Base-by-base conservation (phyloP, 345 rosid species). In the Heritiera littoralis region DNA sequence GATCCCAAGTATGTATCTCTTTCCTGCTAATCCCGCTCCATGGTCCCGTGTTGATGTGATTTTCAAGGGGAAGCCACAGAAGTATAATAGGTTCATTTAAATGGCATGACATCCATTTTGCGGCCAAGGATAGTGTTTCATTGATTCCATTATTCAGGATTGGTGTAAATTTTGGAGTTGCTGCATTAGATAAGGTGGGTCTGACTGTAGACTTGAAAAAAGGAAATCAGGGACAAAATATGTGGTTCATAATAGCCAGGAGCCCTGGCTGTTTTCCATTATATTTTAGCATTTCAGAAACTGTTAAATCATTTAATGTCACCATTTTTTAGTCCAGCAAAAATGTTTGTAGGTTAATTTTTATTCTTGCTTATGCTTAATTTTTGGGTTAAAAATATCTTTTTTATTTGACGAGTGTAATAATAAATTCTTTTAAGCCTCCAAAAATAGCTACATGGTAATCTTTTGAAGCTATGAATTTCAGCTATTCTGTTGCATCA, bases 11-110 rank as follows among this genome's bases (percentile, higher is more conserved):
- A 72, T 64, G 41, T 46, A 69, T 78, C 46, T 51, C 54, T 86
- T 61, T 67, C 49, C 63, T 80, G 77, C 52, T 63, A 43, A 3
- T 81, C 86, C 72, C 74, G 64, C 78, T 80, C 71, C 77, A 73
- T 68, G 78, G 72, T 81, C 76, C 78, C 65, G 63, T 48, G 74
- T 76, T 65, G 7, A 67, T 61, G 77, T 78, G 80, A 72, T 80
- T 85, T 78, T 84, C 20, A 54, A 54, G 43, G 28, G 30, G 9
- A 52, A 72, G 61, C 61, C 32, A 43, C 75, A 15, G 6, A 52
- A 51, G 20, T 72, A 72, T 35, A 72, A 8, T 72, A 52, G 75
- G 20, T 72, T 51, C 20, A 30, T 48, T 12, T 67, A 30, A 69
- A 28, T 13, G 17, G 61, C 65, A 17, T 54, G 76, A 35, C 30